These are phyloP conservation scores for Murraya paniculata DNA, from an alignment of 345 rosid species.

Conservation along the genomic window DNA sequence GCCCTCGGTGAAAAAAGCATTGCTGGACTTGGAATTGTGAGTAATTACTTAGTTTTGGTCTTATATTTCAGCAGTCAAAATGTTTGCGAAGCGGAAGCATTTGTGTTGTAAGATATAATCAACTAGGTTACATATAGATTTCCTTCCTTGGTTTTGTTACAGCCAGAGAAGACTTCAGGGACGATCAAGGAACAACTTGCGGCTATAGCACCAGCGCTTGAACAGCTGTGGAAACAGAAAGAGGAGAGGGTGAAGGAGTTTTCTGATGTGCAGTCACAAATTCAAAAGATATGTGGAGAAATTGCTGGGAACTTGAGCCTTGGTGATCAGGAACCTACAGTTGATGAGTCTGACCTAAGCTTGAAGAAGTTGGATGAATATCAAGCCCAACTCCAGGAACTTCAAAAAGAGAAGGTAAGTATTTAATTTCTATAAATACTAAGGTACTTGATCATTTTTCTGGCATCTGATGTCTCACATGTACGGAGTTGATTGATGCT, in stretches of 20 bases:
- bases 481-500: background rate
- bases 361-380: constrained; percentile 78
- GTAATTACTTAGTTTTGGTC: constrained; percentile 23
- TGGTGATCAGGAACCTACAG: constrained; percentile 47
- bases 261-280: constrained; percentile 77
- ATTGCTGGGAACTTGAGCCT: constrained; percentile 63
- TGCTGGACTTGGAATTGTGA: constrained; percentile 61
- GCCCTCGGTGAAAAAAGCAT: constrained; percentile 81
- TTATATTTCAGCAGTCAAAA: background rate
- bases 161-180: constrained; percentile 79
- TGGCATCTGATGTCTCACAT: constrained; percentile 1
- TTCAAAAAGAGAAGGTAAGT: constrained; percentile 85
- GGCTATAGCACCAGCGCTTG: constrained; percentile 88
- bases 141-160: constrained; percentile 24
- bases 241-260: constrained; percentile 81
- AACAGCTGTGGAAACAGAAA: constrained; percentile 89
- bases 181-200: constrained; percentile 97
- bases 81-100: constrained; percentile 8
- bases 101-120: background rate
- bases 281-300: constrained; percentile 86
- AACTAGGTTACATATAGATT: constrained; percentile 11
- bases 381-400: constrained; percentile 78
- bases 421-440: background rate
- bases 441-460: background rate
- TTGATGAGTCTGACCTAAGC: constrained; percentile 82